Evolutionary conservation across 441 rosid genomes (phyloP), one percentile per base, ranked within the genome.

Genomic region (Erysimum pusillum): DNA sequence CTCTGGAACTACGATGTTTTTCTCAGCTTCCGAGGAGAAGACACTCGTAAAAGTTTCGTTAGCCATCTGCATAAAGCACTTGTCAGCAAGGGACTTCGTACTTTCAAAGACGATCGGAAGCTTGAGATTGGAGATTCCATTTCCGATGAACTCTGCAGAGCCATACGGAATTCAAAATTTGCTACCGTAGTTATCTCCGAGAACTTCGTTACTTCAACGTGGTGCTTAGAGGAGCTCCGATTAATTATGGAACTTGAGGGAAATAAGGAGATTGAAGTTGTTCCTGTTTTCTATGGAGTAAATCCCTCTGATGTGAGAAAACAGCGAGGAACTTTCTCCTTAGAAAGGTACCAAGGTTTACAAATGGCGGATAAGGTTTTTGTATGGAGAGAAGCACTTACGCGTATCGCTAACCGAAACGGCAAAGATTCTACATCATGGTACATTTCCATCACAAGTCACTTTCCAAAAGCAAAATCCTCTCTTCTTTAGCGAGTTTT

Each of bases 191-290:
- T 83, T 60, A 71, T 85, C 13, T 83, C 86, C 0, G 7, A 53
- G 18, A 75, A 76, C 42, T 85, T 81, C 15, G 85, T 83, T 4
- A 31, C 69, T 52, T 85, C 88, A 1, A 71, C 48, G 7, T 84
- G 84, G 84, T 78, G 85, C 28, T 60, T 84, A 34, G 85, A 84
- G 20, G 87, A 84, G 64, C 85, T 84, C 2, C 81, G 64, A 2
- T 25, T 45, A 65, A 76, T 84, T 15, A 36, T 78, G 67, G 79
- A 80, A 32, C 74, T 68, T 54, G 32, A 32, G 4, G 34, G 32
- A 31, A n/a, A 76, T 13, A 14, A 63, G 0, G 6, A 0, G 3
- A 63, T 73, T 9, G 1, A 11, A 17, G 51, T 80, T 10, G 60
- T 82, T 18, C 87, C 87, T 0, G 68, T 84, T 1, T 84, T 84